These are phyloP conservation scores for Spiraea crenata DNA, from an alignment of 331 rosid species.

Conservation along the genomic window DNA sequence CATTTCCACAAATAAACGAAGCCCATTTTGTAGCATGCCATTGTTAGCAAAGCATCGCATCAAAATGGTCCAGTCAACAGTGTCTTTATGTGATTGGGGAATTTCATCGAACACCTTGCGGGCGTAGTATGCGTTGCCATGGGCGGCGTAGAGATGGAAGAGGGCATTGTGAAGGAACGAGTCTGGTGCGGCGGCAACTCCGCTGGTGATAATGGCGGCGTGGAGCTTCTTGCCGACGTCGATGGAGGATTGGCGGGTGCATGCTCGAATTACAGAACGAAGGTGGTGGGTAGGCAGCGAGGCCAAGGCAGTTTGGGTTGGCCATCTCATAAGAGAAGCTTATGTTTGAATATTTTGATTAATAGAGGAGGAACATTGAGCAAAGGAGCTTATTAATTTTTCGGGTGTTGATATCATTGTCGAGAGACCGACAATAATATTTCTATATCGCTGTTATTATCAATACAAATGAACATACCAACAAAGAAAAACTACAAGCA, in stretches of 20 bases:
- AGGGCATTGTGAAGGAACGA: conserved; percentile 61
- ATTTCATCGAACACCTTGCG: conserved; percentile 54
- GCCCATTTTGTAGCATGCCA: conserved; percentile 32
- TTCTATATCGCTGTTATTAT: too few relatives aligned
- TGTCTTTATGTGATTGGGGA: conserved; percentile 59
- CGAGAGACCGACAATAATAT: too few relatives aligned
- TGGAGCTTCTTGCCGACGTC: conserved; percentile 58
- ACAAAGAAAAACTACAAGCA: too few relatives aligned
- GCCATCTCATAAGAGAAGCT: conserved; percentile 40
- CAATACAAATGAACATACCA: too few relatives aligned
- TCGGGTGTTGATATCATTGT: too few relatives aligned
- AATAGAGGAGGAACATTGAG: too few relatives aligned
- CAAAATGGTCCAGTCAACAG: conserved; percentile 66
- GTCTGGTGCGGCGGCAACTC: conserved; percentile 36
- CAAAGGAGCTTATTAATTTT: too few relatives aligned
- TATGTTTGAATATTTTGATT: too few relatives aligned
- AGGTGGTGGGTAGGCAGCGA: conserved; percentile 27
- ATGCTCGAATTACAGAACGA: conserved; percentile 56
- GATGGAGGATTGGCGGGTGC: conserved; percentile 50
- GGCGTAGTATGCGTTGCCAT: conserved; percentile 26
- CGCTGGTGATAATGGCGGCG: conserved; percentile 46
- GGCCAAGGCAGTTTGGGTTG: conserved; percentile 17
- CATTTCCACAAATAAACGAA: conserved; percentile 47
- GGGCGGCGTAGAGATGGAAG: conserved; percentile 41
- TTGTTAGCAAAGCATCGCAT: conserved; percentile 44